phyloP scores from a whole-genome alignment of 2,329 filamentous ascomycete species.

The Colletotrichum horii region DNA sequence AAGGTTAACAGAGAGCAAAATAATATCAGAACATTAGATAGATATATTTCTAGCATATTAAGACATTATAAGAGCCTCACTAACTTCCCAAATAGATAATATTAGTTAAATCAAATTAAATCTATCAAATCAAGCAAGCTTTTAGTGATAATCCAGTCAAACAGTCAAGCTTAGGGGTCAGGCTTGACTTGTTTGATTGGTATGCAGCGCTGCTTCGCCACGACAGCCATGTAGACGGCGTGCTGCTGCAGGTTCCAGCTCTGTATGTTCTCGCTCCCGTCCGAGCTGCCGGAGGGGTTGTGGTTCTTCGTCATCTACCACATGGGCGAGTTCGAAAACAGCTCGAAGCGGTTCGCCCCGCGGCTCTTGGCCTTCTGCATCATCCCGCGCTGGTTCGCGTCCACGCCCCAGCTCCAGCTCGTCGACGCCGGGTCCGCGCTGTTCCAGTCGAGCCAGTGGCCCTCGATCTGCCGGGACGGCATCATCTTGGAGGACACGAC shows the following conservation, averaged over 20 bases:
- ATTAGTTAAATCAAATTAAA: too few species aligned
- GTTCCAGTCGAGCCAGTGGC: constrained; percentile 43
- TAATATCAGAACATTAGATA: too few species aligned
- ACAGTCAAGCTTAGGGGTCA: too few species aligned
- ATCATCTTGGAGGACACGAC: constrained; percentile 40
- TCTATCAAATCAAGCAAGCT: too few species aligned
- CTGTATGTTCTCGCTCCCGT: constrained; percentile 44
- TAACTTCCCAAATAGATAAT: too few species aligned
- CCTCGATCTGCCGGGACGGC: constrained; percentile 42
- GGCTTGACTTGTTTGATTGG: too few species aligned
- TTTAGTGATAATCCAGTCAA: too few species aligned
- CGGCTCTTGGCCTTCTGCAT: constrained; percentile 38
- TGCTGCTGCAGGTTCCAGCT: constrained; percentile 41
- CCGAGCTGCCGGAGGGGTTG: constrained; percentile 42
- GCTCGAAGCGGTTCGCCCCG: constrained; percentile 41
- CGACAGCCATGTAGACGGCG: constrained; percentile 43
- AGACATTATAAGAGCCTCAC: too few species aligned
- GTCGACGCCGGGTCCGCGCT: constrained; percentile 35
- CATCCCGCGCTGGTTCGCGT: constrained; percentile 44
- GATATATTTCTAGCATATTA: too few species aligned
- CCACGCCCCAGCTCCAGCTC: constrained; percentile 46
- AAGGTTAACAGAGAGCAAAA: too few species aligned
- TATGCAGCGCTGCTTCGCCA: too few species aligned
- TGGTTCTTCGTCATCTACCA: constrained; percentile 50
- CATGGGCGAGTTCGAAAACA: constrained; percentile 53